Conservation (phyloP, 176 grass and related monocot species). For the Avena sativa region DNA sequence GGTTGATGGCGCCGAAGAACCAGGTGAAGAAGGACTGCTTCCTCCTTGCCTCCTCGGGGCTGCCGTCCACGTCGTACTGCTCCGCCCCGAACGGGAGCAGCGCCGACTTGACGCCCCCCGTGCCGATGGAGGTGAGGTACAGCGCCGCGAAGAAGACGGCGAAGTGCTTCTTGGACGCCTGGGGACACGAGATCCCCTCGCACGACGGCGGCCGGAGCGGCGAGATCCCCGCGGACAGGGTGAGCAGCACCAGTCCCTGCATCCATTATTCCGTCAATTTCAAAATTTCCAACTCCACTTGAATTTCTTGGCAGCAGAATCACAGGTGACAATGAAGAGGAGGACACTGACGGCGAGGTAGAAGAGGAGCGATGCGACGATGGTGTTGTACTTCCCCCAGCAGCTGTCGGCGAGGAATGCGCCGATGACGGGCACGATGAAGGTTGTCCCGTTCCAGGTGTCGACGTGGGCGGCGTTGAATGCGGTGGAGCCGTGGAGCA, state of each 20-base stretch:
- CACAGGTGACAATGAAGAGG: no score
- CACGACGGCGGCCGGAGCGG: slow-evolving; percentile 64
- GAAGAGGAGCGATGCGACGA: slow-evolving; percentile 55
- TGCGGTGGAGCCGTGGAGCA: slow-evolving; percentile 63
- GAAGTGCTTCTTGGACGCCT: slow-evolving; percentile 55
- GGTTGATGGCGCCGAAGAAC: slow-evolving; percentile 76
- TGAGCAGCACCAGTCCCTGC: slow-evolving; percentile 71
- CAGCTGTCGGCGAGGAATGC: slow-evolving; percentile 78
- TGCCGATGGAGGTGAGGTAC: slow-evolving; percentile 76
- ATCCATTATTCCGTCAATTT: neutral
- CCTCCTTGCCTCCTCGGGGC: slow-evolving; percentile 36
- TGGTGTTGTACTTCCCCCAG: slow-evolving; percentile 74
- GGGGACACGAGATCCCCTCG: slow-evolving; percentile 44
- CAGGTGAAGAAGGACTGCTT: slow-evolving; percentile 84
- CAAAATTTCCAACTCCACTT: neutral
- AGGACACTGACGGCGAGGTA: slow-evolving; percentile 61
- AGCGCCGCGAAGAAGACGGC: slow-evolving; percentile 69
- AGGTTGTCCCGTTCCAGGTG: slow-evolving; percentile 81
- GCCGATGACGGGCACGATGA: slow-evolving; percentile 68
- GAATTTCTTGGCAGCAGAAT: neutral
- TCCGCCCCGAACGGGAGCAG: slow-evolving; percentile 87
- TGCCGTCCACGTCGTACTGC: slow-evolving; percentile 65
- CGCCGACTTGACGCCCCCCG: slow-evolving; percentile 72
- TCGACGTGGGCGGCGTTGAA: slow-evolving; percentile 78
- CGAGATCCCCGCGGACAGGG: slow-evolving; percentile 54